Base-by-base conservation (phyloP, 202 grass and related monocot species). In the Setaria viridis region DNA sequence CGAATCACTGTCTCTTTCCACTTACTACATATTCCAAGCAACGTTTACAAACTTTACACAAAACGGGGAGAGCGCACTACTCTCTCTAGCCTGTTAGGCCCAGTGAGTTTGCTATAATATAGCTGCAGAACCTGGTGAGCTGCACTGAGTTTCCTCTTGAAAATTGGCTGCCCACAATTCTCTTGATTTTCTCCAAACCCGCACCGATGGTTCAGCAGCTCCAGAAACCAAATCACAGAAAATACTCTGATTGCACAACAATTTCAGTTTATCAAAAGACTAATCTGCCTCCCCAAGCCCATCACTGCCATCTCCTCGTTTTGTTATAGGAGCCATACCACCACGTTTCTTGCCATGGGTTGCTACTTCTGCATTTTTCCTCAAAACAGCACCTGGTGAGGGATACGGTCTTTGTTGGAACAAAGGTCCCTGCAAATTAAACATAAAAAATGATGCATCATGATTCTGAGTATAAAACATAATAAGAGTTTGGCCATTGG, bases 351-450 rank as follows among this genome's bases (percentile, higher is more conserved):
- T 99, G 56, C 85, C 93, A 72, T 92, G 85, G 1, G 90, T 86
- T 35, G 92, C 97, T n/a, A 91, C 86, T 82, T 99, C 93, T 0
- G 97, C 97, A 90, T 93, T 99, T 89, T 90, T 96, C 77, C 97
- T 90, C 72, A 96, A 43, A 49, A 96, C 93, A 29, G 91, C 96
- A 77, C 96, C 96, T 11, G 97, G 97, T 14, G 97, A 99, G 62
- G 93, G 93, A 80, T 99, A 96, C 0, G 97, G 92, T 67, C 97
- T 93, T 91, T 96, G 97, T 88, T 99, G 97, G 83, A 99, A 99
- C 51, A 99, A 79, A 81, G 93, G 97, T 30, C 97, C 93, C 92
- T 99, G 82, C 54, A 81, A 80, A 66, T 65, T 15, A 72, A 77
- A 77, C 17, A 54, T 46, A 51, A 58, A 42, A 47, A 85, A 77